Conservation (phyloP, 257 asterid species). For the Ehretia macrophylla region DNA sequence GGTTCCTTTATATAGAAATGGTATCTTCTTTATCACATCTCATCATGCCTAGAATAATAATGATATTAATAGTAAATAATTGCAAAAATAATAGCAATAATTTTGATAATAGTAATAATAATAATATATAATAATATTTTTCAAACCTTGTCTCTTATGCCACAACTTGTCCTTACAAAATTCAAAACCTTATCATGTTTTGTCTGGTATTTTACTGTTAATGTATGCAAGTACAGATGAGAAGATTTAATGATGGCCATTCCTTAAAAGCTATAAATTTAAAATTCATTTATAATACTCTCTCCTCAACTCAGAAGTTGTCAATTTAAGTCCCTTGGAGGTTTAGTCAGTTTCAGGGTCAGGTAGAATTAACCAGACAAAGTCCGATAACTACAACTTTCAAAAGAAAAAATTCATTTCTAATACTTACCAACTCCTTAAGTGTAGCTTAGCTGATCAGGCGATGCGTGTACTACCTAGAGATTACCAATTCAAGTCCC, state of each 20-base stretch:
- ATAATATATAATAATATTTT: background rate
- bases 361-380: too few species aligned
- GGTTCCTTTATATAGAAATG: slow-evolving; percentile 43
- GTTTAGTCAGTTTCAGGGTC: too few species aligned
- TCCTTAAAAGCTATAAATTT: background rate
- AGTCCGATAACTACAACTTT: too few species aligned
- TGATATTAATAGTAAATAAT: slow-evolving; percentile 9
- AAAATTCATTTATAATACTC: too few species aligned
- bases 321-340: too few species aligned
- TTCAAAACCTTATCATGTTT: slow-evolving; percentile 4
- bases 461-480: too few species aligned
- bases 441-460: too few species aligned
- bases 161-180: slow-evolving; percentile 38
- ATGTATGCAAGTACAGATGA: background rate
- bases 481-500: too few species aligned
- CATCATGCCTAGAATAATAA: slow-evolving; percentile 14
- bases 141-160: slow-evolving; percentile 65
- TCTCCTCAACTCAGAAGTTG: too few species aligned
- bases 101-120: slow-evolving; percentile 5
- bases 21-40: slow-evolving; percentile 40
- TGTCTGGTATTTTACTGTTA: background rate
- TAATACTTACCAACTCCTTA: too few species aligned
- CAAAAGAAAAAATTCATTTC: too few species aligned
- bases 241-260: slow-evolving; percentile 3
- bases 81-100: slow-evolving; percentile 8